These are phyloP conservation scores for Hanseniaspora lindneri DNA, from an alignment of 805 yeast species.

Conservation along the genomic window DNA sequence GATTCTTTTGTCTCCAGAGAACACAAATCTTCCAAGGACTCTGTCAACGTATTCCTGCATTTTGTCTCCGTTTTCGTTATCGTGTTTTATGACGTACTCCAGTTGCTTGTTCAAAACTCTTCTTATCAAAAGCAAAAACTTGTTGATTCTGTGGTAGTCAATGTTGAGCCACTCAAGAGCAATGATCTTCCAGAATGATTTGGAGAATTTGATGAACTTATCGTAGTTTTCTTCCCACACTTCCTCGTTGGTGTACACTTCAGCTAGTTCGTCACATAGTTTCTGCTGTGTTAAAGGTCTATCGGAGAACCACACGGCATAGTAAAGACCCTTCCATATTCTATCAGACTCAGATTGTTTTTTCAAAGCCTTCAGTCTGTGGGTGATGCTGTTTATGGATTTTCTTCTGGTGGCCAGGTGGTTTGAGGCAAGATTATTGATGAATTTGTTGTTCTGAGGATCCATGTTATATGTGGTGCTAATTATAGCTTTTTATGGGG, in stretches of 20 bases:
- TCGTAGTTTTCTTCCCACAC: constrained; percentile 1
- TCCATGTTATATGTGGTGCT: too few species aligned
- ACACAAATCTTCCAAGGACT: constrained; percentile 35
- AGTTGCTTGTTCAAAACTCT: constrained; percentile 58
- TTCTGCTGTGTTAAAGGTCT: constrained; percentile 84
- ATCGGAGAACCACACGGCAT: constrained; percentile 93
- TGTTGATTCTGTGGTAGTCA: constrained; percentile 78
- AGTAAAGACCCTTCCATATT: constrained; percentile 93
- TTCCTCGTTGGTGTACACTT: constrained; percentile 23
- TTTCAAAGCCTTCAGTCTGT: constrained; percentile 32
- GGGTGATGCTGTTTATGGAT: constrained; percentile 50
- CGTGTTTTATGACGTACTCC: constrained; percentile 35
- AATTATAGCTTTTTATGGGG: too few species aligned
- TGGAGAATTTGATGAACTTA: constrained; percentile 40
- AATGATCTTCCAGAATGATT: constrained; percentile 73
- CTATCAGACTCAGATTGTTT: constrained; percentile 54
- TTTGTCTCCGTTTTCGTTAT: constrained; percentile 42
- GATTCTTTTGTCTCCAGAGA: constrained; percentile 47
- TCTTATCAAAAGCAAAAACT: constrained; percentile 70
- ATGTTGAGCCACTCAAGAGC: constrained; percentile 71
- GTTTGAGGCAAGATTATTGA: constrained; percentile 74
- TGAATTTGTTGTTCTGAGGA: constrained; percentile 41
- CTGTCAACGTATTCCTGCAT: constrained; percentile 39
- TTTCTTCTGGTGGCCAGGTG: constrained; percentile 58
- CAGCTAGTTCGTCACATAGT: constrained; percentile 62